Evolutionary conservation across 305 asterid species (phyloP), one percentile per base, ranked within the genome.

Genomic region (Nicotiana rustica): DNA sequence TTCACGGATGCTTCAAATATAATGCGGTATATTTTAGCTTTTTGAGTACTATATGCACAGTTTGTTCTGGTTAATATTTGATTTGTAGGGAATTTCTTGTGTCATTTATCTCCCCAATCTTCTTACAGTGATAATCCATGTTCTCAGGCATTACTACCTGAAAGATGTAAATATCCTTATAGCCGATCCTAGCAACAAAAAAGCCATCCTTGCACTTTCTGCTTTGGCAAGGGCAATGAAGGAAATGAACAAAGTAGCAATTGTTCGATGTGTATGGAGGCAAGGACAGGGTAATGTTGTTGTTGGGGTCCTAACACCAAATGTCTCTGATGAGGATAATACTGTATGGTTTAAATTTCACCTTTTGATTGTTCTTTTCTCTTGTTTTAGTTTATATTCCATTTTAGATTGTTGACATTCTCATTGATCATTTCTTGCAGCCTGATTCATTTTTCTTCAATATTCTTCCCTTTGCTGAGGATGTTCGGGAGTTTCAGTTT

Each of bases 371-470:
- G 59, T 61, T 56, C 61, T 77, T 18, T 38, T 59, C 3, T 4
- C 4, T 65, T 19, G 71, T 81, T 61, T 66, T 80, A 44, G 57
- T 70, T 31, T 6, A 79, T 80, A 38, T 64, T 44, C 19, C 80
- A 33, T 59, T 57, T 84, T 60, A 86, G 36, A 36, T 81, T 31
- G 77, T 62, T 65, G 60, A n/a, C 73, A 2, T 41, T 56, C 49
- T 79, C 81, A 21, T 60, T 80, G 13, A 55, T 67, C 70, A 83
- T 44, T 52, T 56, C 55, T 10, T 88, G 84, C 91, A 96, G 99
- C 91, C 97, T 68, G 98, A 94, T 90, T 93, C 98, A 79, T 92
- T 94, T 86, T 96, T 91, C 93, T 96, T 96, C 97, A 96, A 96
- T 56, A 89, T 93, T 65, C 99, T 96, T 85, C 99, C 99, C 64